Base-by-base conservation (phyloP, 257 asterid genomes). In the Jaltomata sinuosa region DNA sequence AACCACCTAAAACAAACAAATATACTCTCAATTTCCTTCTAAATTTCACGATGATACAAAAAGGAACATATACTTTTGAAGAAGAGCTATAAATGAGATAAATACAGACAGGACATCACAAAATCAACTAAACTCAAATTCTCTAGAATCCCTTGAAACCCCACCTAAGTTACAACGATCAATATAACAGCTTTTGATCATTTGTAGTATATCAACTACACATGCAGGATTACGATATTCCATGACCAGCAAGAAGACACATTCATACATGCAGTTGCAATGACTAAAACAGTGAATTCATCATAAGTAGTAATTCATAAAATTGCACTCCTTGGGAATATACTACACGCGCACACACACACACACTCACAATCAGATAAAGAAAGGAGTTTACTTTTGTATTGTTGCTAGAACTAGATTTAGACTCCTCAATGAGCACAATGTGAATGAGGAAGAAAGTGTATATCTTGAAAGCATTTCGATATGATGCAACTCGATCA, bases 381-480 rank as follows among this genome's bases (percentile, higher is more conserved):
- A 47, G 52, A 42, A n/a, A 16, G 52, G 87, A 71, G 65, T 53
- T 87, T 93, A 91, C 98, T 88, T 92, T 96, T 36, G 92, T 47
- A 2, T 87, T 87, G 61, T 86, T 87, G 83, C 72, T 90, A 31
- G 97, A 82, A 57, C 85, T 84, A 25, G 91, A 82, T 14, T 67
- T 82, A 10, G 94, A 89, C 87, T 96, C 98, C 92, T 94, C 95
- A 47, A 87, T 83, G 68, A 93, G 91, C 87, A 94, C 88, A 38
- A 96, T 85, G 68, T 94, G 98, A 81, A 94, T 84, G 59, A 96
- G 98, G 82, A 94, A 96, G 84, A 94, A 96, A 0, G 98, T 89
- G 89, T 96, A 94, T 67, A 94, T 93, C 89, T 96, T 96, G 82
- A 96, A 91, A 2, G 99, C 97, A 90, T 96, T 96, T 57, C 98